Base-by-base conservation (phyloP, 768 basidiomycete species). In the Hemileccinum rubropunctum region DNA sequence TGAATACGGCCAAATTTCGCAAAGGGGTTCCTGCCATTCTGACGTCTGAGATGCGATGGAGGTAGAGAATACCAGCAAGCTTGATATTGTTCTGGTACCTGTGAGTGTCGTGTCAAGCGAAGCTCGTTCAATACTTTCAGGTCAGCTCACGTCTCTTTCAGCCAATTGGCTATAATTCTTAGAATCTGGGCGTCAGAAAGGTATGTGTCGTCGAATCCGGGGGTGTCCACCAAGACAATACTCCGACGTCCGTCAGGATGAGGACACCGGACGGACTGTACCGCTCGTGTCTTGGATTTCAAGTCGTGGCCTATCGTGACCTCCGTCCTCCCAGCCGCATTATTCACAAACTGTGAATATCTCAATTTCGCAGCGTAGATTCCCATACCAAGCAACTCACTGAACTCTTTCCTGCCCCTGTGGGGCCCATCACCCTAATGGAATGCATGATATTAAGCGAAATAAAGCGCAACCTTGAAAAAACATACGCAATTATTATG, bases 401-500 rank as follows among this genome's bases (percentile, higher is more conserved):
- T 4, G 58, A 60, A 39, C 58, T 59, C 35, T 60, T 59, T 1
- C 58, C 58, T 4, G 33, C 35, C 3, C 58, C 54, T 5, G 58
- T 60, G 15, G 42, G 35, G 2, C 58, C 58, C 58, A 59, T 59
- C 13, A 59, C 48, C 15, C 58, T 59, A 27, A 41, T 14, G 23
- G 23, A 23, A 39, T 12, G 15, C 1, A 6, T n/a, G 8, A 23
- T 15, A 32, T 32, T 18, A 10, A 52, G 35, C 15, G 11, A 23
- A 23, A 37, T 17, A 37, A 26, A 8, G 3, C n/a, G n/a, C n/a
- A 27, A 18, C 1, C 18, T 2, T 23, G n/a, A 20, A 14, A 44
- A 39, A n/a, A 59, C 58, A 12, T 47, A 59, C 58, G 53, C 58
- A 5, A 59, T 52, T 17, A 59, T 32, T 47, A 60, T 56, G 15